Percentiles rank a stretch among this genome's conserved stretches.
Evolutionary conservation across 2,329 filamentous ascomycete genomes (phyloP).

Genomic region (Colletotrichum viniferum): DNA sequence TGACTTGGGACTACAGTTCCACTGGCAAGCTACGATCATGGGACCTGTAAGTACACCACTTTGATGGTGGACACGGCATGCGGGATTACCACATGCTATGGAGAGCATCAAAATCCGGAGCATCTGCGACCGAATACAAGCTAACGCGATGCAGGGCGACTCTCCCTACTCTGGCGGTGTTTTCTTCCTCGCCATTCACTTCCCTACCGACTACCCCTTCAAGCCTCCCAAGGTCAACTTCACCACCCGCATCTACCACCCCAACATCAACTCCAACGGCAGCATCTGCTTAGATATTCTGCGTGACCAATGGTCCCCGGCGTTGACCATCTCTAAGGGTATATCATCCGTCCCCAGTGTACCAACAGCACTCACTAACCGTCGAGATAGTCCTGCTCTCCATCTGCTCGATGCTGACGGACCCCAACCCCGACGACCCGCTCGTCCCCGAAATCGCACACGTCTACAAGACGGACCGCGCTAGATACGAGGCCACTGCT

Average conservation of each 20-base stretch:
- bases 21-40: conserved; percentile 99
- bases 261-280: conserved; percentile 99
- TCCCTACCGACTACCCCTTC: conserved; percentile 99
- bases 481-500: conserved; percentile 94
- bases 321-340: conserved; percentile 99
- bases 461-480: conserved; percentile 98
- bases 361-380: neutral
- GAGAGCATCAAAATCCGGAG: neutral
- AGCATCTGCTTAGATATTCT: conserved; percentile 99
- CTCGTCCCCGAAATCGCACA: conserved; percentile 98
- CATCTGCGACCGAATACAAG: neutral
- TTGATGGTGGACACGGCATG: neutral
- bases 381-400: conserved; percentile 79
- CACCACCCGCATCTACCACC: conserved; percentile 99
- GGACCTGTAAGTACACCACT: conserved; percentile 77
- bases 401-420: conserved; percentile 99
- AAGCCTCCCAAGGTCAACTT: conserved; percentile 99
- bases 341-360: conserved; percentile 28
- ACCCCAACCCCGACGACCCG: conserved; percentile 98
- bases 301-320: conserved; percentile 98
- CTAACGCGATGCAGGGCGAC: conserved; percentile 67
- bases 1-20: conserved; percentile 68
- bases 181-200: conserved; percentile 98
- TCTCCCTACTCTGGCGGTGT: conserved; percentile 98
- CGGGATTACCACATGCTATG: neutral